Conservation (phyloP, 495 filamentous ascomycete genomes). For the Daldinia grandis region DNA sequence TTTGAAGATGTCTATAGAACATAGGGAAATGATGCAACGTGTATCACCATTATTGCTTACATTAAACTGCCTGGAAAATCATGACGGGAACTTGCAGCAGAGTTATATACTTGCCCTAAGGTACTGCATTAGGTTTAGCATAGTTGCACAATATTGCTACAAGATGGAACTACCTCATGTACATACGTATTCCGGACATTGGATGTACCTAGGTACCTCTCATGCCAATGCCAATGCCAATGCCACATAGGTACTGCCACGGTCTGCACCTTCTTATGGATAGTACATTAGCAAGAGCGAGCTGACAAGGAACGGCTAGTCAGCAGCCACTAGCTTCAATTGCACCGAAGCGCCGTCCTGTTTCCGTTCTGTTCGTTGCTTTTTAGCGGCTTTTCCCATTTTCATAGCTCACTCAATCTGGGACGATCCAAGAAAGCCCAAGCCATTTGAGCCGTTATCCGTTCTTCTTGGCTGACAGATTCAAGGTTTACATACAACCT, state of each 20-base stretch:
- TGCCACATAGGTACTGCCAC: neutral
- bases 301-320: constrained; percentile 7
- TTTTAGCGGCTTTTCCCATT: neutral
- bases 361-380: constrained; percentile 11
- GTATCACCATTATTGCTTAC: constrained; percentile 1
- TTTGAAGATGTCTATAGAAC: neutral
- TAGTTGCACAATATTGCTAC: neutral
- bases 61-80: constrained; percentile 11
- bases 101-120: neutral
- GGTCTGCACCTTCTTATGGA: neutral
- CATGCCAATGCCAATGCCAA: too few relatives aligned
- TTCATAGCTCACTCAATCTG: constrained; percentile 23
- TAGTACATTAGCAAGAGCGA: neutral
- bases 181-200: neutral
- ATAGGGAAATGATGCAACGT: constrained; percentile 26
- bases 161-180: too few relatives aligned
- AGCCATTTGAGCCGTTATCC: constrained; percentile 12
- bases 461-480: constrained; percentile 21
- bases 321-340: constrained; percentile 22
- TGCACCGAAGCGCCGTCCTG: constrained; percentile 31
- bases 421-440: constrained; percentile 10
- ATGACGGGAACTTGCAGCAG: constrained; percentile 24
- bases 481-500: constrained; percentile 28
- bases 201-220: too few relatives aligned
- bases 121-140: neutral